phyloP scores from a whole-genome alignment of 345 rosid genomes.

The Populus tremula region DNA sequence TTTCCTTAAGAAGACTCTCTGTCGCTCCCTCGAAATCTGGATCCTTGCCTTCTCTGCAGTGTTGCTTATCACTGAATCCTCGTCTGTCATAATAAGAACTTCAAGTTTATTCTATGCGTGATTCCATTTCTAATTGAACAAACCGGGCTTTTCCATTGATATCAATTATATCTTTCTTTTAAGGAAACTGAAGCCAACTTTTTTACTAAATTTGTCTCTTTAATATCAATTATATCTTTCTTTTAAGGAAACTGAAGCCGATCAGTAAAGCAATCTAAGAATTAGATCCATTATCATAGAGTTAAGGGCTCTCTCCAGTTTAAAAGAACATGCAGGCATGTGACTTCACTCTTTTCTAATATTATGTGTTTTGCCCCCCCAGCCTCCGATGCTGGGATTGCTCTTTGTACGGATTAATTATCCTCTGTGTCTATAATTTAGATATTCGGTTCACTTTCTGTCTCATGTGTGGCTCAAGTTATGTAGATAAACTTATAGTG shows the following conservation, averaged over 20 bases:
- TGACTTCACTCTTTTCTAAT: not conserved
- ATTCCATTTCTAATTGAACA: not conserved
- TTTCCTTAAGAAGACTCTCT: not conserved
- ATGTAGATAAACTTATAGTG: not conserved
- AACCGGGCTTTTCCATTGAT: not conserved
- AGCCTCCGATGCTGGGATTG: too few species aligned
- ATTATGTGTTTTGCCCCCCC: too few species aligned
- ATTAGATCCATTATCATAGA: not conserved
- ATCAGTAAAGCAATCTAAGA: not conserved
- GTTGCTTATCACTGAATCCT: not conserved
- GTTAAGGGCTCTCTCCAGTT: not conserved
- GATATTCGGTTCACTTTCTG: not conserved
- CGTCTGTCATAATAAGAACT: not conserved
- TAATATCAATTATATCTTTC: not conserved
- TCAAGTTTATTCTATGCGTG: not conserved
- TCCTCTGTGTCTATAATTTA: not conserved
- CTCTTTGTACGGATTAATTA: not conserved
- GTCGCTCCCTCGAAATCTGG: not conserved
- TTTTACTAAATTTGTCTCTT: not conserved
- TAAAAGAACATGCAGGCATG: not conserved
- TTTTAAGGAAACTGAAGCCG: not conserved
- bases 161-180: not conserved
- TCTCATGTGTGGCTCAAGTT: not conserved
- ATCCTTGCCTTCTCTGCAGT: not conserved
- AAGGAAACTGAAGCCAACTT: too few species aligned